A percentile compares a stretch with the other conserved stretches of the same genome.
These are phyloP conservation scores for Saccharomycopsis fibuligera DNA, from an alignment of 805 yeast species.

Conservation along the genomic window DNA sequence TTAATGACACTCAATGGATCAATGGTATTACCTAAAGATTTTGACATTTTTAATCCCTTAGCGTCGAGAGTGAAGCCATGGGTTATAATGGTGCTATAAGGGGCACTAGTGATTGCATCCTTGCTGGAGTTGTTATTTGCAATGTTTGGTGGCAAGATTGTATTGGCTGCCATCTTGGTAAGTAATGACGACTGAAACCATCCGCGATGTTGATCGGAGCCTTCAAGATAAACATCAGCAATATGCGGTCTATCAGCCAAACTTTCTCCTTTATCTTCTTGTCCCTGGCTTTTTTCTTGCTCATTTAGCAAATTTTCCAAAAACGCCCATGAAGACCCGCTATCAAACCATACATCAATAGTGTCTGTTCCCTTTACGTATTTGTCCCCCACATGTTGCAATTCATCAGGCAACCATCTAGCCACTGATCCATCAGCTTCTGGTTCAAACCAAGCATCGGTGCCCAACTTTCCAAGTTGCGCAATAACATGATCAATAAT, in stretches of 20 bases:
- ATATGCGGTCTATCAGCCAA: slow-evolving; percentile 36
- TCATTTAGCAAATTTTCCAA: slow-evolving; percentile 12
- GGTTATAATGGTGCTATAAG: slow-evolving; percentile 72
- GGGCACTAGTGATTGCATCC: slow-evolving; percentile 41
- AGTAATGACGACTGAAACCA: slow-evolving; percentile 96
- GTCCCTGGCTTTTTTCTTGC: slow-evolving; percentile 27
- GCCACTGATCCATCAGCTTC: slow-evolving; percentile 37
- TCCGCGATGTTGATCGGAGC: slow-evolving; percentile 98
- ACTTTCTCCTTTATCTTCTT: too few species aligned
- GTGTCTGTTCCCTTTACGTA: slow-evolving; percentile 77
- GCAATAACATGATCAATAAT: slow-evolving; percentile 53
- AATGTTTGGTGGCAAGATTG: slow-evolving; percentile 25
- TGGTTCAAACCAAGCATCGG: slow-evolving; percentile 72
- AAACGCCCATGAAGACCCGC: slow-evolving; percentile 84
- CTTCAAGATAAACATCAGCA: slow-evolving; percentile 88
- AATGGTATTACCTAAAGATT: slow-evolving; percentile 80
- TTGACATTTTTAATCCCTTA: slow-evolving; percentile 86
- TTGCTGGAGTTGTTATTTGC: too few species aligned
- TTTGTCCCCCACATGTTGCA: slow-evolving; percentile 34
- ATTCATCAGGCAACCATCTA: slow-evolving; percentile 68
- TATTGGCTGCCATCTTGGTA: slow-evolving; percentile 52
- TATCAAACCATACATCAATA: slow-evolving; percentile 99
- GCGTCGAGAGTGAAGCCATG: slow-evolving; percentile 93
- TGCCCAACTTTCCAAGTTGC: slow-evolving; percentile 40
- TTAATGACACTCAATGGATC: slow-evolving; percentile 61